Conservation (phyloP, 2,329 filamentous ascomycete species). For the Xylariaceae sp. region DNA sequence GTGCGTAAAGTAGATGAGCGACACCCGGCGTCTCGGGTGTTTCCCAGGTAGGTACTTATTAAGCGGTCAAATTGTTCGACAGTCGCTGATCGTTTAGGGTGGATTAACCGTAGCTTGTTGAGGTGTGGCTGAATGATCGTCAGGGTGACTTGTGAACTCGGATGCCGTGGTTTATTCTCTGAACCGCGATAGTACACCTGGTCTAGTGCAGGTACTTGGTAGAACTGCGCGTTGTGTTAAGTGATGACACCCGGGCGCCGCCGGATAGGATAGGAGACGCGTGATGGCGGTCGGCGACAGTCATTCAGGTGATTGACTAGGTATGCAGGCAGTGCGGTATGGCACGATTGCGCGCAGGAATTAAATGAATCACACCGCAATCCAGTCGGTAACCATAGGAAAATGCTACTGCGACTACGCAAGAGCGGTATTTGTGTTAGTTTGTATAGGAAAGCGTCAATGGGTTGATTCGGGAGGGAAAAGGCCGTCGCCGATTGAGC, state of each 20-base stretch:
- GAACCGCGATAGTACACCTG: constrained; percentile 2
- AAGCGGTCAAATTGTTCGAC: constrained; percentile 12
- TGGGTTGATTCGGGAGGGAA: background rate
- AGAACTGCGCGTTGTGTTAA: constrained; percentile 7
- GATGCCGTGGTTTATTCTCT: constrained; percentile 12
- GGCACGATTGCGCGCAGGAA: constrained; percentile 4
- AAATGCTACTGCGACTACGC: constrained; percentile 9
- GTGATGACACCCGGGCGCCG: constrained; percentile 13
- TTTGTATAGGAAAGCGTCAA: constrained; percentile 4
- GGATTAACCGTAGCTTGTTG: constrained; percentile 9
- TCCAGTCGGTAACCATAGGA: constrained; percentile 17
- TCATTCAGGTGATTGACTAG: constrained; percentile 14
- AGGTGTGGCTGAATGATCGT: constrained; percentile 17
- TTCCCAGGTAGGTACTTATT: constrained; percentile 2
- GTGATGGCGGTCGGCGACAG: constrained; percentile 5
- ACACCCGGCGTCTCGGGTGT: constrained; percentile 9
- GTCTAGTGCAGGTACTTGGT: background rate
- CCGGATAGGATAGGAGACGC: constrained; percentile 7
- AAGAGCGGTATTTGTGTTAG: constrained; percentile 38
- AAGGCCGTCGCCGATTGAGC: background rate
- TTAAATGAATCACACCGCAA: constrained; percentile 11
- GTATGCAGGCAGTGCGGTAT: constrained; percentile 9
- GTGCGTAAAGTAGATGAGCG: constrained; percentile 9
- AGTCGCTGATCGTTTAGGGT: constrained; percentile 7
- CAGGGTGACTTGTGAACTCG: constrained; percentile 8